Evolutionary conservation across 2,329 filamentous ascomycete genomes (phyloP).

Genomic region (Ophiocordyceps robertsii): DNA sequence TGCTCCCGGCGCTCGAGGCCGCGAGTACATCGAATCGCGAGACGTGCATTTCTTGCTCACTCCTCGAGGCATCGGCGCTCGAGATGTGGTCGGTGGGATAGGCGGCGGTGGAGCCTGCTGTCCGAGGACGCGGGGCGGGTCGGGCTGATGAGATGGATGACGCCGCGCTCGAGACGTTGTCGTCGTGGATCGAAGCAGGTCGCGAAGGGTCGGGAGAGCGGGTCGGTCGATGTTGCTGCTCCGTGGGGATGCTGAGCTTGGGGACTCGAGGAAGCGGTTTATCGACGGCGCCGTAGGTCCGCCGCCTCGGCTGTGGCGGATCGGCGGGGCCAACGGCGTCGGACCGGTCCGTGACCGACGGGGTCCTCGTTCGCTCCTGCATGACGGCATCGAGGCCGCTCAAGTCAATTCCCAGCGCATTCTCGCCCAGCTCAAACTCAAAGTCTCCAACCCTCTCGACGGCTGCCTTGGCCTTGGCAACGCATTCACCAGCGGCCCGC

Average conservation of each 20-base stretch:
- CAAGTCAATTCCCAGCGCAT: slow-evolving; percentile 41
- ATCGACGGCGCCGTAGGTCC: slow-evolving; percentile 36
- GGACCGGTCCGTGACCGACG: slow-evolving; percentile 19
- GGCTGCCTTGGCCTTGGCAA: slow-evolving; percentile 71
- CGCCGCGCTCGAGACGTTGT: slow-evolving; percentile 25
- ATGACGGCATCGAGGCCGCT: slow-evolving; percentile 31
- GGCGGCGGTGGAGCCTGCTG: slow-evolving; percentile 41
- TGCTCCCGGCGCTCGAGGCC: slow-evolving; percentile 64
- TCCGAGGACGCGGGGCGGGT: slow-evolving; percentile 39
- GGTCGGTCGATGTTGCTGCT: slow-evolving; percentile 4
- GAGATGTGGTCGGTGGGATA: slow-evolving; percentile 22
- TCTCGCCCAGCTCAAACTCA: slow-evolving; percentile 60
- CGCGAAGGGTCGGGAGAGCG: slow-evolving; percentile 24
- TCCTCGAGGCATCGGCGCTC: slow-evolving; percentile 24
- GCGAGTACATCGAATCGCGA: slow-evolving; percentile 57
- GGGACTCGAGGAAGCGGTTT: slow-evolving; percentile 59
- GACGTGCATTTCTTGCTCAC: slow-evolving; percentile 37
- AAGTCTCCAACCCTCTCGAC: slow-evolving; percentile 87
- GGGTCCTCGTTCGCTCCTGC: slow-evolving; percentile 17
- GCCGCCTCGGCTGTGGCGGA: slow-evolving; percentile 22
- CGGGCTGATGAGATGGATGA: slow-evolving; percentile 35
- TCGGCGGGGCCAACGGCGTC: slow-evolving; percentile 25
- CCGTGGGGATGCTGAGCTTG: slow-evolving; percentile 30
- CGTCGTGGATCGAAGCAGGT: slow-evolving; percentile 27
- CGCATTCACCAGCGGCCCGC: slow-evolving; percentile 79